phyloP scores from a whole-genome alignment of 2,329 filamentous ascomycete species.

The Botrytis byssoidea region DNA sequence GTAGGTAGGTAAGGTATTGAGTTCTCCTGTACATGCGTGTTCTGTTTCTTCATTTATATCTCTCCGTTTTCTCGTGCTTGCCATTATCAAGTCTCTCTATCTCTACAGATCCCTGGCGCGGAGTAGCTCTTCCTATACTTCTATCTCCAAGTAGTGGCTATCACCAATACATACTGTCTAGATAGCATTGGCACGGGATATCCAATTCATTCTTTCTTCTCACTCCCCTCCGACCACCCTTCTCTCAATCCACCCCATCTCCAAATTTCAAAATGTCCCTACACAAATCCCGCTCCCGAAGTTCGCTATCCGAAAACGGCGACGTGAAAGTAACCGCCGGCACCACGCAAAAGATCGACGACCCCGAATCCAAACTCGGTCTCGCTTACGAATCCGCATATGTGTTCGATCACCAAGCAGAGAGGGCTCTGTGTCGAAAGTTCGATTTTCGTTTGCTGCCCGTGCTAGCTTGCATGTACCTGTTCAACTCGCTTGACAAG shows the following conservation, averaged over 20 bases:
- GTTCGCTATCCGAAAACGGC: background rate
- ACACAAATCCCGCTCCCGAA: background rate
- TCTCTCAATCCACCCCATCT: background rate
- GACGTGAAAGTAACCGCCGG: background rate
- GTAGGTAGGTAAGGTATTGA: background rate
- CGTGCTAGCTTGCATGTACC: conserved; percentile 45
- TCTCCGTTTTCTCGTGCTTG: background rate
- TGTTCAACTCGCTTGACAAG: conserved; percentile 50
- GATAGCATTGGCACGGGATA: background rate
- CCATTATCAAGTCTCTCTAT: background rate
- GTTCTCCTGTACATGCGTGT: background rate
- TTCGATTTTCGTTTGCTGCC: conserved; percentile 46
- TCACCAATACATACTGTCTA: too few species aligned
- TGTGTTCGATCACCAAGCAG: conserved; percentile 18
- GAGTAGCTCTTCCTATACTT: background rate
- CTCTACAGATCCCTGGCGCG: background rate
- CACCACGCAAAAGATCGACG: background rate
- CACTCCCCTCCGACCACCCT: background rate
- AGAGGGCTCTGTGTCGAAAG: conserved; percentile 40
- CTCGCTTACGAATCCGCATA: background rate
- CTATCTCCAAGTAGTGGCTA: background rate
- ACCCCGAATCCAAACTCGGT: conserved; percentile 7
- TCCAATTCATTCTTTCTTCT: background rate
- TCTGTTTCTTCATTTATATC: background rate
- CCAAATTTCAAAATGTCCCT: background rate